These are phyloP conservation scores for Pythium monospermum DNA, from an alignment of 352 stramenopile species.

Conservation along the genomic window DNA sequence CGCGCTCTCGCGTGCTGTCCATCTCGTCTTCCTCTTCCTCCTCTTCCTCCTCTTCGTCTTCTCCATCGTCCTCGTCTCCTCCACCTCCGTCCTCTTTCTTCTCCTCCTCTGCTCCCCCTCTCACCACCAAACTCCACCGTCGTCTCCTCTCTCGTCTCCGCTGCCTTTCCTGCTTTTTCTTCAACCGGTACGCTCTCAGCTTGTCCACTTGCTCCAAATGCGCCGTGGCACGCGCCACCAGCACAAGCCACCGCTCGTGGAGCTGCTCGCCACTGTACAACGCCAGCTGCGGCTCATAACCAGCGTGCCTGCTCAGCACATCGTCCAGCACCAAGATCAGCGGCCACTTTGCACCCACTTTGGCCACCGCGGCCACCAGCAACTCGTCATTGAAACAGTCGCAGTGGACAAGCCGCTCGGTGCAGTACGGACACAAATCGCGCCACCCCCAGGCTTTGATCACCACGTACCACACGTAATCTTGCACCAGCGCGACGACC, in stretches of 20 bases:
- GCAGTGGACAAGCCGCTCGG: constrained; percentile 51
- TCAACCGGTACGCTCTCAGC: constrained; percentile 41
- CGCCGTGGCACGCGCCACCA: constrained; percentile 41
- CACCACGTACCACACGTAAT: constrained; percentile 50
- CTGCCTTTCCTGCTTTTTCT: constrained; percentile 32
- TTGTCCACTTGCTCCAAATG: constrained; percentile 66
- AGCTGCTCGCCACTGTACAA: constrained; percentile 54
- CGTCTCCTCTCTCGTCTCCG: constrained; percentile 3
- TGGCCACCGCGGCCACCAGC: constrained; percentile 49
- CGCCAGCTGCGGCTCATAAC: constrained; percentile 44
- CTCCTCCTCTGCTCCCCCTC: no score
- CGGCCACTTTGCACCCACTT: constrained; percentile 58
- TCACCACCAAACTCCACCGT: constrained; percentile 4
- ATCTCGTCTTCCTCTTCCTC: constrained; percentile 18
- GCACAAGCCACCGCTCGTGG: constrained; percentile 44
- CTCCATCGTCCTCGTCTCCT: no score
- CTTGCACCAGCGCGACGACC: constrained; percentile 40
- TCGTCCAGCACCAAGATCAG: constrained; percentile 53
- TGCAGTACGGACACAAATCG: constrained; percentile 63
- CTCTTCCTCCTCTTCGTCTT: constrained; percentile 20
- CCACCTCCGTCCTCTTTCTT: no score
- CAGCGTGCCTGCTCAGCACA: constrained; percentile 36
- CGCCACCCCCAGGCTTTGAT: constrained; percentile 55
- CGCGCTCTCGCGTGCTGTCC: constrained; percentile 45
- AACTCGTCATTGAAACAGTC: constrained; percentile 73